Evolutionary conservation across 768 basidiomycete genomes (phyloP).

Genomic region (Trametes coccinea): DNA sequence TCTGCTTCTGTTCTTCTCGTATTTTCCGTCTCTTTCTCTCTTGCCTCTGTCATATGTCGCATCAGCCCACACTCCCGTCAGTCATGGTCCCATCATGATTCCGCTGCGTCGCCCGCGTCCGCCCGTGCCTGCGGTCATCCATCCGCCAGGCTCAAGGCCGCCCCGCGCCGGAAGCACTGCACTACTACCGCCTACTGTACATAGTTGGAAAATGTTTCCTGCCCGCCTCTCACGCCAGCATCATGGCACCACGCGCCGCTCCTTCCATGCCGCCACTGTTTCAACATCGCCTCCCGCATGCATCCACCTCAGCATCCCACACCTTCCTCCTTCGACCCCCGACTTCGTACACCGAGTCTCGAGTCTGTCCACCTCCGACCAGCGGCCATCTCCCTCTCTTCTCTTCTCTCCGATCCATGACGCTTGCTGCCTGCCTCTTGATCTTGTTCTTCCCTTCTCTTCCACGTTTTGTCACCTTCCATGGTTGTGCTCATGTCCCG

Average conservation of each 20-base stretch:
- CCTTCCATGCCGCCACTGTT: conserved; percentile 14
- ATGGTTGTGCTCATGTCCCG: conserved; percentile 25
- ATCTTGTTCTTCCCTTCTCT: background rate
- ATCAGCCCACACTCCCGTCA: conserved; percentile 4
- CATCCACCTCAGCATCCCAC: conserved; percentile 9
- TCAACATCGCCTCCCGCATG: conserved; percentile 9
- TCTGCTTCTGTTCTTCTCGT: background rate
- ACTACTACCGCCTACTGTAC: conserved; percentile 23
- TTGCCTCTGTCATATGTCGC: conserved; percentile 12
- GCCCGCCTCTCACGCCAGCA: conserved; percentile 11
- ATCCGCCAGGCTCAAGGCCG: background rate
- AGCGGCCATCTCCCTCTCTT: background rate
- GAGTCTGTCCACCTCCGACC: background rate
- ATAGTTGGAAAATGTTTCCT: conserved; percentile 21
- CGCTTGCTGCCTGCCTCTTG: conserved; percentile 6
- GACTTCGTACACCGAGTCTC: no score
- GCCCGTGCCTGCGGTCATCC: background rate
- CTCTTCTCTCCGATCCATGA: conserved; percentile 15
- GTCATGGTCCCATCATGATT: conserved; percentile 16
- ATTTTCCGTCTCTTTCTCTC: background rate
- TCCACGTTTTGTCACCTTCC: conserved; percentile 4
- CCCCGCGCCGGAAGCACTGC: conserved; percentile 11
- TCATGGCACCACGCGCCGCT: conserved; percentile 17
- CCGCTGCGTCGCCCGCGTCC: background rate
- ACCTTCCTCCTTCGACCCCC: background rate